These are phyloP conservation scores for Vitellaria paradoxa DNA, from an alignment of 179 eudicot species.

Conservation along the genomic window DNA sequence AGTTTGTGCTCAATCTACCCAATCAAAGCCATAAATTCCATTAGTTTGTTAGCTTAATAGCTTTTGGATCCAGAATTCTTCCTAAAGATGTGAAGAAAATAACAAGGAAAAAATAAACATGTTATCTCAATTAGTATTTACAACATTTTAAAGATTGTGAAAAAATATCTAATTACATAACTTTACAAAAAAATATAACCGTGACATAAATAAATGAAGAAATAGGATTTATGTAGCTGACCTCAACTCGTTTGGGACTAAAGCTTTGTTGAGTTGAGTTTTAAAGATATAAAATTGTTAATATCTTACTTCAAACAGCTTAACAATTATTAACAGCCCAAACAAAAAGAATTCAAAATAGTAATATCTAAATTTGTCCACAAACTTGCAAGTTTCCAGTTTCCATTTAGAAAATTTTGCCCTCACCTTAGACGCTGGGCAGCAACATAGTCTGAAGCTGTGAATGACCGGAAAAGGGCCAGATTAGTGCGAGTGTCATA, in stretches of 20 bases:
- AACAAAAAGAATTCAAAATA: too few species aligned
- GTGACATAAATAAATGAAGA: too few species aligned
- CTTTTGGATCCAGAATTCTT: not conserved
- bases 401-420: not conserved
- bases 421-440: conserved; percentile 83
- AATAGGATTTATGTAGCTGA: too few species aligned
- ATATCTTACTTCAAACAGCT: not conserved
- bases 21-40: not conserved
- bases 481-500: conserved; percentile 80
- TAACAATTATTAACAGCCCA: not conserved
- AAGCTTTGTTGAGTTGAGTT: not conserved
- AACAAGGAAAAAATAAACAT: not conserved
- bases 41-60: too few species aligned
- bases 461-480: conserved; percentile 74
- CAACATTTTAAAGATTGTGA: not conserved
- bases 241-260: too few species aligned
- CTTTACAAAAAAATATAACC: too few species aligned
- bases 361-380: too few species aligned
- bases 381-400: not conserved
- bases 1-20: not conserved
- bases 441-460: conserved; percentile 86
- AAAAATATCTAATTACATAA: too few species aligned
- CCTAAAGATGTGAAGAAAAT: not conserved
- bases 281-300: not conserved
- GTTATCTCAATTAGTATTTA: not conserved